phyloP scores from a whole-genome alignment of 129 eudicot species.

The Lonicera japonica region DNA sequence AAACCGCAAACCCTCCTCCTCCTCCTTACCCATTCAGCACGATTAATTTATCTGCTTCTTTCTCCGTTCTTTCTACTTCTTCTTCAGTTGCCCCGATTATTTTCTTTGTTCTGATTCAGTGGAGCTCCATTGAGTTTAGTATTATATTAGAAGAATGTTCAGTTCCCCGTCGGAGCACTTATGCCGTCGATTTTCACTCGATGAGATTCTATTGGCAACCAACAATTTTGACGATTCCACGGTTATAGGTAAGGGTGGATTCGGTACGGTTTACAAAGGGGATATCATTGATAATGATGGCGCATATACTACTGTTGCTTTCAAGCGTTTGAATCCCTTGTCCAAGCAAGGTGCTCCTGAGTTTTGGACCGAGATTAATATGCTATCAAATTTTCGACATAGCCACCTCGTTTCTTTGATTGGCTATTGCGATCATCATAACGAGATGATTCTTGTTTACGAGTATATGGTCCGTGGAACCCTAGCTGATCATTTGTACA shows the following conservation, averaged over 20 bases:
- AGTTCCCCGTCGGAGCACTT: background rate
- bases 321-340: conserved; percentile 4
- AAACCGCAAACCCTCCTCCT: too few relatives aligned
- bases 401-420: conserved; percentile 19
- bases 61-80: too few relatives aligned
- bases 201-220: conserved; percentile 15
- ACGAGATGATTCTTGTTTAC: conserved; percentile 21
- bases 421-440: conserved; percentile 17
- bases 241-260: conserved; percentile 19
- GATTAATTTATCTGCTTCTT: too few relatives aligned
- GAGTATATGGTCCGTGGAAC: conserved; percentile 26
- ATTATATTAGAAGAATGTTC: too few relatives aligned
- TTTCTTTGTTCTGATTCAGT: too few relatives aligned
- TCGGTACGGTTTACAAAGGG: conserved; percentile 12
- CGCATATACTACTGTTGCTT: conserved; percentile 6
- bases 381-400: conserved; percentile 24
- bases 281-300: background rate
- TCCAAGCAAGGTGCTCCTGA: conserved; percentile 18
- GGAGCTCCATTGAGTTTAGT: too few relatives aligned
- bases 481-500: conserved; percentile 13
- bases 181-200: conserved; percentile 10
- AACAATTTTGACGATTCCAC: conserved; percentile 11
- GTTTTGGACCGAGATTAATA: conserved; percentile 22
- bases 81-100: too few relatives aligned
- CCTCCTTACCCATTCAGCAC: too few relatives aligned